Conservation (phyloP, 116 monocot genomes). For the Iris pallida region DNA sequence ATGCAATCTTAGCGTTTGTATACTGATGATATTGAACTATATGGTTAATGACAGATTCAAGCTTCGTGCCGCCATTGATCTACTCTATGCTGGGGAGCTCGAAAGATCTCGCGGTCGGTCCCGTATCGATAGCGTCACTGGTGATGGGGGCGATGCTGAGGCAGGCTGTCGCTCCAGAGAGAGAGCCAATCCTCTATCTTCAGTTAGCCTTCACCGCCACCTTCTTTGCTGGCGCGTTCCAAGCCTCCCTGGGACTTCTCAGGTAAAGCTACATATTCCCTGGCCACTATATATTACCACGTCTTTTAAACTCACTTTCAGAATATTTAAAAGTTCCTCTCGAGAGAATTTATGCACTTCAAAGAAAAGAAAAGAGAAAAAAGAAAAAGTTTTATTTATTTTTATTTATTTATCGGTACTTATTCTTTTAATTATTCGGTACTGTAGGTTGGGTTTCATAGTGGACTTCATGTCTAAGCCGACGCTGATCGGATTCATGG, state of each 20-base stretch:
- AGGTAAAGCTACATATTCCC: slow-evolving; percentile 21
- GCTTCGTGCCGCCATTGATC: slow-evolving; percentile 81
- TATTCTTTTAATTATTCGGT: too few relatives aligned
- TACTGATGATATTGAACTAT: too few relatives aligned
- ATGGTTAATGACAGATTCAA: slow-evolving; percentile 44
- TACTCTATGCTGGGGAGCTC: slow-evolving; percentile 85
- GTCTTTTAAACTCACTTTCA: too few relatives aligned
- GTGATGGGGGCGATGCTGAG: slow-evolving; percentile 88
- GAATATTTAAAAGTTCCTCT: too few relatives aligned
- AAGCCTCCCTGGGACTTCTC: slow-evolving; percentile 64
- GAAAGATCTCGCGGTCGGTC: slow-evolving; percentile 71
- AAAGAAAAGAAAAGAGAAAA: too few relatives aligned
- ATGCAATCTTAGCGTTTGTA: too few relatives aligned
- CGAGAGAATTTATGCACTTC: too few relatives aligned
- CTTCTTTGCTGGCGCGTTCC: slow-evolving; percentile 83
- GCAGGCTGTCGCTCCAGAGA: slow-evolving; percentile 54
- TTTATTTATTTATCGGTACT: too few relatives aligned
- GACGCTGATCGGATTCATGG: slow-evolving; percentile 75
- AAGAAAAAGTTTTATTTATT: too few relatives aligned
- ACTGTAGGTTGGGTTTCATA: slow-evolving; percentile 70
- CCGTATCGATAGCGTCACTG: slow-evolving; percentile 71
- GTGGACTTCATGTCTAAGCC: slow-evolving; percentile 82
- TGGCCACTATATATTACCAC: too few relatives aligned
- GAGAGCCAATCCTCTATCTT: slow-evolving; percentile 54
- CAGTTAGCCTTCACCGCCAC: slow-evolving; percentile 77